Percentiles rank a stretch among this genome's conserved stretches.
Conservation (phyloP, 495 filamentous ascomycete species). For the Neurospora sp. region DNA sequence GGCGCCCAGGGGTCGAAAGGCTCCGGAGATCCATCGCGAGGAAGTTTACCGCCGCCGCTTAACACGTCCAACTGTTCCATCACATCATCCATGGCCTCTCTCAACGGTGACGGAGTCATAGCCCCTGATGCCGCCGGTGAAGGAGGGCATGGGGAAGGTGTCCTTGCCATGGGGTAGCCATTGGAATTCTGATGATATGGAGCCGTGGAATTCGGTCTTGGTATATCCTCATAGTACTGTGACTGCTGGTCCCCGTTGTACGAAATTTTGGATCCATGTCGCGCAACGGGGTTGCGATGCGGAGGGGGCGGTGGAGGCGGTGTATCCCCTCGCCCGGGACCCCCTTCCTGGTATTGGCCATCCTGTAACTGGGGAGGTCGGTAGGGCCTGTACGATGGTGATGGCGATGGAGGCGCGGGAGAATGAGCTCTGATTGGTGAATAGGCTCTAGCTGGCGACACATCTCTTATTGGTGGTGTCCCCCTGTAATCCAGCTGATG, state of each 20-base stretch:
- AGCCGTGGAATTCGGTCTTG: slow-evolving; percentile 17
- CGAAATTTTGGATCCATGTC: slow-evolving; percentile 14
- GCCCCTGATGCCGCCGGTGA: slow-evolving; percentile 51
- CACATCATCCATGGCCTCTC: slow-evolving; percentile 95
- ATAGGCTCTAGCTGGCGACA: background rate
- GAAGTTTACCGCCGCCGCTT: slow-evolving; percentile 45
- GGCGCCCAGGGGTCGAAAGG: slow-evolving; percentile 80
- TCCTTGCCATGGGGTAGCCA: slow-evolving; percentile 42
- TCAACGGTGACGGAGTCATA: slow-evolving; percentile 80
- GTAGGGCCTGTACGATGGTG: slow-evolving; percentile 36
- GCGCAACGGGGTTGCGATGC: slow-evolving; percentile 30
- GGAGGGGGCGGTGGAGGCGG: slow-evolving; percentile 47
- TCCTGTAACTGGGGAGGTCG: slow-evolving; percentile 20
- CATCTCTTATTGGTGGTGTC: background rate
- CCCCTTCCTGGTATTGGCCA: slow-evolving; percentile 4
- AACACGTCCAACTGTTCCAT: slow-evolving; percentile 94
- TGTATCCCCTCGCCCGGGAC: slow-evolving; percentile 21
- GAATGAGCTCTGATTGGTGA: background rate
- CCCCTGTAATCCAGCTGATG: slow-evolving; percentile 10
- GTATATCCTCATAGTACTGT: slow-evolving; percentile 14
- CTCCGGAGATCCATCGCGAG: slow-evolving; percentile 36
- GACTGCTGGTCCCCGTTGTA: slow-evolving; percentile 7
- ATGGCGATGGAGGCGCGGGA: slow-evolving; percentile 22
- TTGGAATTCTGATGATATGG: slow-evolving; percentile 12
- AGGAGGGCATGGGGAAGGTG: slow-evolving; percentile 45